These are phyloP conservation scores for Vararia minispora DNA, from an alignment of 768 basidiomycete species.

Conservation along the genomic window DNA sequence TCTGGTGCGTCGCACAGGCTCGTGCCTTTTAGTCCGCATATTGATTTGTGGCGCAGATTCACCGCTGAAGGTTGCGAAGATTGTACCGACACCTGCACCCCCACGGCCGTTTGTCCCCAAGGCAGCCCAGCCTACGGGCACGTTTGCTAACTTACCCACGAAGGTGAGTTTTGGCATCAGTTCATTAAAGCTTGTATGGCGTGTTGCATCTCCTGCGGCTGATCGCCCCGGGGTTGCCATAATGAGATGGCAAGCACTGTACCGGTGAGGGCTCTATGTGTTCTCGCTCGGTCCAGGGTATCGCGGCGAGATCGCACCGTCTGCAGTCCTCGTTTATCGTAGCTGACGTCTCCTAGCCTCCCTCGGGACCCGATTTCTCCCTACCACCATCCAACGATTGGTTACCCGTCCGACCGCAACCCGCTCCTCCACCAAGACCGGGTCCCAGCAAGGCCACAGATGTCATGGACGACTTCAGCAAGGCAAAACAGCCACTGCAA, in stretches of 20 bases:
- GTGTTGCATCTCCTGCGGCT: too few relatives aligned
- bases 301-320: too few relatives aligned
- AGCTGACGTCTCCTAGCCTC: slow-evolving; percentile 19
- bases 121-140: slow-evolving; percentile 39
- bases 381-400: slow-evolving; percentile 39
- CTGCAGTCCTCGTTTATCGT: too few relatives aligned
- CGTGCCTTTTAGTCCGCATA: slow-evolving; percentile 6
- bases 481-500: slow-evolving; percentile 67
- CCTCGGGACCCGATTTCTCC: slow-evolving; percentile 47
- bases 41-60: slow-evolving; percentile 27
- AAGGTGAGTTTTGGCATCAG: slow-evolving; percentile 32
- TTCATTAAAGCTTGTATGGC: background rate
- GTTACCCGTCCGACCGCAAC: slow-evolving; percentile 49
- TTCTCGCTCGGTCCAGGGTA: too few relatives aligned
- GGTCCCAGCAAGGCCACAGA: slow-evolving; percentile 78
- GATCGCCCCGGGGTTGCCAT: too few relatives aligned
- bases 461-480: slow-evolving; percentile 84
- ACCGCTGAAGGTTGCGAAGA: slow-evolving; percentile 34
- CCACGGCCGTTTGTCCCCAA: slow-evolving; percentile 34
- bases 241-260: too few relatives aligned
- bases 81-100: slow-evolving; percentile 41
- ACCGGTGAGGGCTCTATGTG: too few relatives aligned
- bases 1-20: slow-evolving; percentile 28
- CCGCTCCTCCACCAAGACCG: slow-evolving; percentile 53
- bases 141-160: slow-evolving; percentile 28